A percentile compares a stretch with the other conserved stretches of the same genome.
Conservation (phyloP, 2,329 filamentous ascomycete species). For the Alternaria sp. region DNA sequence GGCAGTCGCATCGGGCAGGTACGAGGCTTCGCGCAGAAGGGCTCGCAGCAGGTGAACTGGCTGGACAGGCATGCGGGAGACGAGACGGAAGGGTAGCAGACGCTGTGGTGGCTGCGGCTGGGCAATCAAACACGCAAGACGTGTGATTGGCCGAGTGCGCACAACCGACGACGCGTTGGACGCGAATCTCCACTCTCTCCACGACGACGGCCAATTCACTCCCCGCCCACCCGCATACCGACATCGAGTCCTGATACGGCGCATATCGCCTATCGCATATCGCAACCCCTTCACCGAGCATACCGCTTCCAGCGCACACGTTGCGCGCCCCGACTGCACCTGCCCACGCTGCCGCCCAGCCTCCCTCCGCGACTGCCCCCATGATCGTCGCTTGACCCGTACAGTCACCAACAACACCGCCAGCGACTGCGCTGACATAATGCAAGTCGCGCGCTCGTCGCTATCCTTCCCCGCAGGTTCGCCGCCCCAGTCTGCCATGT, state of each 20-base stretch:
- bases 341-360: constrained; percentile 1
- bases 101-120: constrained; percentile 3
- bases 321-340: constrained; percentile 7
- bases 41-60: constrained; percentile 61
- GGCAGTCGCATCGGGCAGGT: constrained; percentile 66
- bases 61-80: constrained; percentile 27
- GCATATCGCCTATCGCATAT: constrained; percentile 7
- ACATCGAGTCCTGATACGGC: not conserved
- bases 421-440: constrained; percentile 32
- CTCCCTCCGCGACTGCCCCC: constrained; percentile 16
- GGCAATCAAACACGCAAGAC: constrained; percentile 4
- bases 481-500: constrained; percentile 45
- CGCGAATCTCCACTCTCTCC: constrained; percentile 33
- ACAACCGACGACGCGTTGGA: constrained; percentile 31
- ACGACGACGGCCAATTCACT: constrained; percentile 27
- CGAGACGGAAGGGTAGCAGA: constrained; percentile 1
- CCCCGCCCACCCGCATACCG: constrained; percentile 20
- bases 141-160: constrained; percentile 31
- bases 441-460: constrained; percentile 47
- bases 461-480: constrained; percentile 39
- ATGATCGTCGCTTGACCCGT: constrained; percentile 28
- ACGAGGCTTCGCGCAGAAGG: constrained; percentile 66
- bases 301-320: not conserved
- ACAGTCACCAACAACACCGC: constrained; percentile 18
- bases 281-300: constrained; percentile 1